Evolutionary conservation across 2,329 filamentous ascomycete species (phyloP).

Genomic region (Amesomyces nigricolor): DNA sequence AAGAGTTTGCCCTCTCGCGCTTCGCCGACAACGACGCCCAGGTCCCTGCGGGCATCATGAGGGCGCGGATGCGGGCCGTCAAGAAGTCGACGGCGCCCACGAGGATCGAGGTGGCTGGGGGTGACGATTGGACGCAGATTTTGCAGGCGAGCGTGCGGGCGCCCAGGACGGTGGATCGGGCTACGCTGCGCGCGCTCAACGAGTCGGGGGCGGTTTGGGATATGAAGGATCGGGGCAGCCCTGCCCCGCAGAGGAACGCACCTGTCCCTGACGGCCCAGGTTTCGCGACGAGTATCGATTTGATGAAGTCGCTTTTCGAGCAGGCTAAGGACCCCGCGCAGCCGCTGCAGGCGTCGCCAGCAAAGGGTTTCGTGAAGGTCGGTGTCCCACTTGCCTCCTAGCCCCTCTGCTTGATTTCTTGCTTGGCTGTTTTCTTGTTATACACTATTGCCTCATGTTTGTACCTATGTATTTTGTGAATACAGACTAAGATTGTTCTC

Average conservation of each 20-base stretch:
- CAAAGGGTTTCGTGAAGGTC: constrained; percentile 79
- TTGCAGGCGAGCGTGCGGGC: constrained; percentile 91
- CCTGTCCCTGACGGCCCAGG: constrained; percentile 50
- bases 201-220: constrained; percentile 53
- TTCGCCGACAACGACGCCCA: constrained; percentile 41
- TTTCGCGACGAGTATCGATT: constrained; percentile 83
- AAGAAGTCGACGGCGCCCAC: constrained; percentile 55
- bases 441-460: constrained; percentile 12
- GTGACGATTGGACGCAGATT: constrained; percentile 90
- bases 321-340: constrained; percentile 56
- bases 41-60: constrained; percentile 57
- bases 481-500: constrained; percentile 42
- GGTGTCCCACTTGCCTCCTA: constrained; percentile 50
- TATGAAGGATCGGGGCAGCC: constrained; percentile 31
- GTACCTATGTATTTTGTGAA: constrained; percentile 27
- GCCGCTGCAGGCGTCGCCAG: constrained; percentile 47
- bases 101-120: constrained; percentile 57
- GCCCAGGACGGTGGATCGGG: constrained; percentile 88
- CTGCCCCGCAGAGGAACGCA: constrained; percentile 30
- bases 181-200: constrained; percentile 57
- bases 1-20: constrained; percentile 48
- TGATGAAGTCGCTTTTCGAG: constrained; percentile 92
- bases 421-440: constrained; percentile 3
- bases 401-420: constrained; percentile 19
- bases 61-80: constrained; percentile 58